A percentile compares a stretch with the other conserved stretches of the same genome.
Evolutionary conservation across 202 grass and related monocot genomes (phyloP).

Genomic region (Carex arenaria): DNA sequence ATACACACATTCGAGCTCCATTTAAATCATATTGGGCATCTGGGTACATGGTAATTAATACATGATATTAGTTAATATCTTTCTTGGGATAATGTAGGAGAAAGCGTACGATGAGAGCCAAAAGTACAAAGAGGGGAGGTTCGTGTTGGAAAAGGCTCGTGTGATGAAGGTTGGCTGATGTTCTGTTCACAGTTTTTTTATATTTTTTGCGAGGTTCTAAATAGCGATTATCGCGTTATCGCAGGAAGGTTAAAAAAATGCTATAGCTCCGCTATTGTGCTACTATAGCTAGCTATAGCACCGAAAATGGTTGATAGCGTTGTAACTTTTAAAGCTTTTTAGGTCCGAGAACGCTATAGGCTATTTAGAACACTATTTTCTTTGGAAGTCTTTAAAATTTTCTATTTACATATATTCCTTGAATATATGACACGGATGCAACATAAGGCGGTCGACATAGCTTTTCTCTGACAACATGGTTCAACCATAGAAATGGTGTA

Average conservation of each 20-base stretch:
- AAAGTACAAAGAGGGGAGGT: constrained; percentile 93
- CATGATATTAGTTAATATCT: background rate
- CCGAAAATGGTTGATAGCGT: too few relatives aligned
- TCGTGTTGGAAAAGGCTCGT: constrained; percentile 70
- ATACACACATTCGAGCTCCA: background rate
- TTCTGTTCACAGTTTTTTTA: constrained; percentile 12
- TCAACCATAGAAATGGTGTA: background rate
- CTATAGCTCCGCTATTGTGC: too few relatives aligned
- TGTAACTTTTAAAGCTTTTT: too few relatives aligned
- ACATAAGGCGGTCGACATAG: constrained; percentile 1
- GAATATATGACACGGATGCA: constrained; percentile 3
- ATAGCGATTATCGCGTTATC: too few relatives aligned
- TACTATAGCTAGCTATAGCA: too few relatives aligned
- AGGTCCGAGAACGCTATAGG: too few relatives aligned
- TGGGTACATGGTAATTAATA: background rate
- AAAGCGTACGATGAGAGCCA: constrained; percentile 76
- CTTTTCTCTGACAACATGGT: constrained; percentile 3
- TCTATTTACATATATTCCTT: constrained; percentile 8
- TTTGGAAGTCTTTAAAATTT: constrained; percentile 14
- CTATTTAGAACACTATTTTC: background rate
- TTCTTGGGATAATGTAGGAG: constrained; percentile 38
- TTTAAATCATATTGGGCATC: constrained; percentile 1
- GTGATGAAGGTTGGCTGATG: constrained; percentile 70
- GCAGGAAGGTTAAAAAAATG: too few relatives aligned
- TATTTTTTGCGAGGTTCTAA: too few relatives aligned